Conservation (phyloP, 208 protist genomes). For the Willaertia magna region DNA sequence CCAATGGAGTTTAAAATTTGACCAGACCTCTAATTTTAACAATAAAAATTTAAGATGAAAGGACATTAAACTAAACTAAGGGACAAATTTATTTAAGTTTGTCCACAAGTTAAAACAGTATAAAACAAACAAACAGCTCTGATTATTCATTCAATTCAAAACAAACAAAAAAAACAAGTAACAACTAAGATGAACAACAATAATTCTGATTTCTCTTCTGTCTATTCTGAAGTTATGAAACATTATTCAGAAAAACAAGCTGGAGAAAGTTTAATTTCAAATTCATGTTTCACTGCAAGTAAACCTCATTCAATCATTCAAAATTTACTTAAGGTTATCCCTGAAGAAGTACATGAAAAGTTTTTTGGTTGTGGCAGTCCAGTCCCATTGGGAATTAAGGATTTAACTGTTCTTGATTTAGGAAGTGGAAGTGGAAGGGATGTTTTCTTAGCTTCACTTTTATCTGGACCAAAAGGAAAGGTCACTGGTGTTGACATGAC, state of each 20-base stretch:
- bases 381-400: constrained; percentile 23
- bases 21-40: too few species aligned
- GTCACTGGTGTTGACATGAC: constrained; percentile 50
- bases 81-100: too few species aligned
- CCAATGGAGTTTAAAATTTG: too few species aligned
- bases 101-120: too few species aligned
- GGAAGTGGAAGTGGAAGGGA: constrained; percentile 34
- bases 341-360: constrained; percentile 25
- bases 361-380: constrained; percentile 33
- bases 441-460: constrained; percentile 18
- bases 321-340: constrained; percentile 7
- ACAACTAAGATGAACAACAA: too few species aligned
- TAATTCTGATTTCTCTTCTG: too few species aligned
- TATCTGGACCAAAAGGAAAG: constrained; percentile 25
- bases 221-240: neutral
- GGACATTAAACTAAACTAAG: too few species aligned
- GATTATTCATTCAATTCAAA: too few species aligned
- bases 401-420: constrained; percentile 27
- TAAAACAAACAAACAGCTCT: too few species aligned
- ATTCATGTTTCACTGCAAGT: constrained; percentile 7
- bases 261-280: constrained; percentile 25
- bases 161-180: too few species aligned
- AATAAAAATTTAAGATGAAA: too few species aligned
- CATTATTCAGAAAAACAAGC: neutral
- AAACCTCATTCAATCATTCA: neutral